These are phyloP conservation scores for Entomophthora muscae DNA, from an alignment of 371 early-diverging fungal genomes.

Conservation along the genomic window DNA sequence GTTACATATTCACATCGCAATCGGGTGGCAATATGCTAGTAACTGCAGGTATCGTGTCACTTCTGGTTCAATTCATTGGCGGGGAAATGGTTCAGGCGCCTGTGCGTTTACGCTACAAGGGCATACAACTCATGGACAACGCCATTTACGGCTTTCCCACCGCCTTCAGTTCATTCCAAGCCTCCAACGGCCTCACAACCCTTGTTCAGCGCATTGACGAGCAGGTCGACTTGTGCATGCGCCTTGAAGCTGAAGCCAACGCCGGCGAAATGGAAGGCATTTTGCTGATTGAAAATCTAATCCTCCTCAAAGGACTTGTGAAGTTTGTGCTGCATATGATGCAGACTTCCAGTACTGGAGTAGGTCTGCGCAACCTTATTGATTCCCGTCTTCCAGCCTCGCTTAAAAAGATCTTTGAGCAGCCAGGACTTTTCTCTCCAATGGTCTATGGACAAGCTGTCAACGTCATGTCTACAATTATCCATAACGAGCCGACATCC, in stretches of 20 bases:
- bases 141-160: constrained; percentile 55
- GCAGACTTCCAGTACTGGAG: constrained; percentile 75
- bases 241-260: background rate
- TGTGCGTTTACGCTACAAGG: constrained; percentile 36
- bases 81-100: constrained; percentile 26
- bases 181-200: constrained; percentile 58
- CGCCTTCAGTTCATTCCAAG: constrained; percentile 63
- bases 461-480: constrained; percentile 84
- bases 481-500: constrained; percentile 93
- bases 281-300: constrained; percentile 22
- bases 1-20: constrained; percentile 54
- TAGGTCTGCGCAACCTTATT: constrained; percentile 81
- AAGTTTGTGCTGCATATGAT: constrained; percentile 83
- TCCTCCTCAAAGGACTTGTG: constrained; percentile 69
- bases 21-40: constrained; percentile 79
- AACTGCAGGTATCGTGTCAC: constrained; percentile 72
- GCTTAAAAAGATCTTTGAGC: constrained; percentile 45
- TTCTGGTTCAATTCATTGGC: constrained; percentile 39
- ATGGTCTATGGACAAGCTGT: constrained; percentile 29
- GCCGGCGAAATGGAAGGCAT: background rate
- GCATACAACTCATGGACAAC: constrained; percentile 57
- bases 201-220: constrained; percentile 58
- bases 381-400: constrained; percentile 74
- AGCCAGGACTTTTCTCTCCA: constrained; percentile 34
- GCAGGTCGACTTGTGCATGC: constrained; percentile 2